These are phyloP conservation scores for Sporopachydermia cereana DNA, from an alignment of 1,139 yeast genomes.

Conservation along the genomic window DNA sequence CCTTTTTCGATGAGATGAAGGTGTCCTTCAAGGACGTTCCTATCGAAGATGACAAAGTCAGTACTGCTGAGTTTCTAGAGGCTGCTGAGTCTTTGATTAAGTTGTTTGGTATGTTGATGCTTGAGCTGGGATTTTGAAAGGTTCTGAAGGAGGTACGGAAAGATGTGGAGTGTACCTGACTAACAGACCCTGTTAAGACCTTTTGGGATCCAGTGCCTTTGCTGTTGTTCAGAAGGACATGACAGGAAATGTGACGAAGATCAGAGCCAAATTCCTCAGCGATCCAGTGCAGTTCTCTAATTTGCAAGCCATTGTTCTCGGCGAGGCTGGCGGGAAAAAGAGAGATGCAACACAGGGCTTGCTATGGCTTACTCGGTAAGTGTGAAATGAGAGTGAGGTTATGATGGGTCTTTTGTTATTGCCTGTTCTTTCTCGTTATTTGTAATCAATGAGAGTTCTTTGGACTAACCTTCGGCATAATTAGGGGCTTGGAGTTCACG, in stretches of 20 bases:
- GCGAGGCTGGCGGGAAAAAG: slow-evolving; percentile 50
- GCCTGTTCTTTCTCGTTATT: not conserved
- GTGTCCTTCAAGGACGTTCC: slow-evolving; percentile 68
- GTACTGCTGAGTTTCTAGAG: slow-evolving; percentile 65
- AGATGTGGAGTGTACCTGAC: not conserved
- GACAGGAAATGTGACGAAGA: slow-evolving; percentile 76
- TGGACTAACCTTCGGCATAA: not conserved
- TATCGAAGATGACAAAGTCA: slow-evolving; percentile 47
- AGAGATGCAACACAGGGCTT: slow-evolving; percentile 88
- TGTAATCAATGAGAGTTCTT: not conserved
- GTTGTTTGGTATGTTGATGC: slow-evolving; percentile 56
- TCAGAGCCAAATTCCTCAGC: slow-evolving; percentile 51
- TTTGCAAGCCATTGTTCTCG: slow-evolving; percentile 66
- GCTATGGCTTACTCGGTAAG: slow-evolving; percentile 55
- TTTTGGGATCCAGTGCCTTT: slow-evolving; percentile 79
- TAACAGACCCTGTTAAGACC: slow-evolving; percentile 24
- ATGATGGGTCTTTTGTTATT: not conserved
- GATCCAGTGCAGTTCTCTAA: slow-evolving; percentile 55
- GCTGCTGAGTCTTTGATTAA: slow-evolving; percentile 79
- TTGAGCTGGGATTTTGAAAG: too few species aligned
- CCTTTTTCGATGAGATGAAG: slow-evolving; percentile 73
- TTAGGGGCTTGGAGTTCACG: slow-evolving; percentile 75
- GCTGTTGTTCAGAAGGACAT: slow-evolving; percentile 78
- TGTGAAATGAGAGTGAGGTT: not conserved
- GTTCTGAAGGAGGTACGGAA: not conserved